Evolutionary conservation across 169 alveolate species (phyloP), one percentile per base, ranked within the genome.

Genomic region (Cryptosporidium ubiquitum): DNA sequence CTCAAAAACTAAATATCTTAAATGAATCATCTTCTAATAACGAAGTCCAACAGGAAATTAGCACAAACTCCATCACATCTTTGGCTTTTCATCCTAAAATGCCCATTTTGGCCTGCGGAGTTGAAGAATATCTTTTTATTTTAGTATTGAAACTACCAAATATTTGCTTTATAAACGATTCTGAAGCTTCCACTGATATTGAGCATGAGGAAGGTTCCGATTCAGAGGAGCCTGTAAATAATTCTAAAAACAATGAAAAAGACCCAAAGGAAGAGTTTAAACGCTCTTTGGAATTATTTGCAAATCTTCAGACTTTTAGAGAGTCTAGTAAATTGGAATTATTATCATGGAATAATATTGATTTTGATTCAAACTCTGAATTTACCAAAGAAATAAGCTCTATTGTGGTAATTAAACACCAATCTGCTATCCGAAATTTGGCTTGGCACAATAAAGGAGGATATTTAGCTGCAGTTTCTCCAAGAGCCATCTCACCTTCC

Each of bases 371-470:
- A 40, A 10, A 16, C 7, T n/a, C 57, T 44, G 91, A 12, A 85
- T 23, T 37, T 18, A 58, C 42, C 68, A 84, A 70, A 84, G 84
- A 35, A 71, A 10, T 74, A 47, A 44, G 44, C 20, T 68, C 49
- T 73, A 47, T 64, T 61, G 69, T 92, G 7, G 64, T 85, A 71
- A 93, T 94, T 20, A 74, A 86, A 58, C 86, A 93, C 61, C 73
- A 93, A 55, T 57, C 93, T 66, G 70, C 92, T 33, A 79, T 95
- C 14, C 93, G 93, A 71, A 39, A 84, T 49, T 58, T 96, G 35
- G 79, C 89, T 14, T 95, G 96, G 96, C 98, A 96, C 75, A 73
- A 69, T 14, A 95, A 96, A 52, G 98, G 98, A 42, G 97, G 95
- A 49, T 96, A 96, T 68, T 94, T 96, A 84, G 95, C 97, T 40